A percentile compares a stretch with the other conserved stretches of the same genome.
Conservation (phyloP, 2,329 filamentous ascomycete species). For the Stachybotrys chartarum region DNA sequence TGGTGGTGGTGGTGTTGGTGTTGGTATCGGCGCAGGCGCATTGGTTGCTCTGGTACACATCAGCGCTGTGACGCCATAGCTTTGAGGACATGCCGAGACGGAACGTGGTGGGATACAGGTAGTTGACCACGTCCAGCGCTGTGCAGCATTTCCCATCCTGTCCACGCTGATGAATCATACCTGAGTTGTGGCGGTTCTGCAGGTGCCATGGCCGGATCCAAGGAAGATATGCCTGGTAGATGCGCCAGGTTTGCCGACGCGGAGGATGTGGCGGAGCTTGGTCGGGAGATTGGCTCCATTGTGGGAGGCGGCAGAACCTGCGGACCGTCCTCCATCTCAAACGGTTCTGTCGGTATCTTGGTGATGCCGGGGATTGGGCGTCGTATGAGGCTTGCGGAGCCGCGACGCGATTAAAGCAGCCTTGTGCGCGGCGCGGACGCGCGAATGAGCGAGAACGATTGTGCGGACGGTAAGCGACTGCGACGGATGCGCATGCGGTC, state of each 20-base stretch:
- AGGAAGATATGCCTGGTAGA: slow-evolving; percentile 36
- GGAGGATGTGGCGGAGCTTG: slow-evolving; percentile 40
- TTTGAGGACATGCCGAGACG: neutral
- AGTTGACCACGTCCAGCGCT: too few species aligned
- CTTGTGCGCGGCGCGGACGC: neutral
- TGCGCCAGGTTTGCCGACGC: slow-evolving; percentile 34
- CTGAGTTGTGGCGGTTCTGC: slow-evolving; percentile 36
- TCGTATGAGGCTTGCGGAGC: neutral
- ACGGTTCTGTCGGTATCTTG: neutral
- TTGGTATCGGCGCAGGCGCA: neutral
- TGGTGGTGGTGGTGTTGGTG: neutral
- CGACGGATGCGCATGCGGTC: too few species aligned
- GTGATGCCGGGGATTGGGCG: neutral
- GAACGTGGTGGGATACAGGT: too few species aligned
- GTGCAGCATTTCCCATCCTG: neutral
- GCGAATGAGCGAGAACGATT: too few species aligned
- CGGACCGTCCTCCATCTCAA: slow-evolving; percentile 39
- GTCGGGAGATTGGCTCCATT: slow-evolving; percentile 41
- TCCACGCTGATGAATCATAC: slow-evolving; percentile 24
- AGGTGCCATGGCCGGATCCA: slow-evolving; percentile 33
- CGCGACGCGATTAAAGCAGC: neutral
- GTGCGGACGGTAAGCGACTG: too few species aligned
- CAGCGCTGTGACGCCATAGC: slow-evolving; percentile 2
- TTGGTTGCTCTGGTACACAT: slow-evolving; percentile 8
- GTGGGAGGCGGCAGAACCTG: slow-evolving; percentile 30